Conservation (phyloP, 2,329 filamentous ascomycete genomes). For the Fusarium bactridioides region DNA sequence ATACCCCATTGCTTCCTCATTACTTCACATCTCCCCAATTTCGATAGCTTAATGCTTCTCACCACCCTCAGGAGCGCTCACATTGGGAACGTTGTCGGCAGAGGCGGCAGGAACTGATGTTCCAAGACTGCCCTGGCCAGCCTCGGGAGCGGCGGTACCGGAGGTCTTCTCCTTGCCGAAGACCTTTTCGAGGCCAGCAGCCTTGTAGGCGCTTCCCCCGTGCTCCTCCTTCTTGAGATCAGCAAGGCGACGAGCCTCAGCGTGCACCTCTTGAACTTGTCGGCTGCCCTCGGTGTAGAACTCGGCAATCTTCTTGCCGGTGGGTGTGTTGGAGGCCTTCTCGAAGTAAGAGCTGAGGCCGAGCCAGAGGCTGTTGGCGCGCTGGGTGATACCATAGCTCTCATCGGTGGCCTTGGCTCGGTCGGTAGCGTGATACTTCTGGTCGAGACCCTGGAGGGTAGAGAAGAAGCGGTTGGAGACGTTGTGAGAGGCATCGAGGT, state of each 20-base stretch:
- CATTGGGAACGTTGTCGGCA: conserved; percentile 30
- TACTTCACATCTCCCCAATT: not conserved
- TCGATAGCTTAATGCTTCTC: conserved; percentile 28
- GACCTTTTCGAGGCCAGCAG: conserved; percentile 64
- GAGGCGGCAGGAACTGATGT: conserved; percentile 34
- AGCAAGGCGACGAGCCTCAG: conserved; percentile 86
- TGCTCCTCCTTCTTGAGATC: conserved; percentile 80
- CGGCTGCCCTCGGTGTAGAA: conserved; percentile 89
- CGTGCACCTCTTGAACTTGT: conserved; percentile 93
- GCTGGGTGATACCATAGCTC: conserved; percentile 81
- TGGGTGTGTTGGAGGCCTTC: conserved; percentile 86
- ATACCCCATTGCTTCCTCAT: not conserved
- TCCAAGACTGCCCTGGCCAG: conserved; percentile 19
- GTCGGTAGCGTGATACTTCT: conserved; percentile 87
- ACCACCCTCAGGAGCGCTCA: conserved; percentile 37
- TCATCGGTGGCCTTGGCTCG: conserved; percentile 84
- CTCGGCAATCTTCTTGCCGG: conserved; percentile 83
- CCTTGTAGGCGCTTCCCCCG: conserved; percentile 67
- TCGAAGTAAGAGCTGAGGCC: conserved; percentile 91
- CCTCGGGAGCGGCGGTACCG: conserved; percentile 24
- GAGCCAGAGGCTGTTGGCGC: conserved; percentile 69
- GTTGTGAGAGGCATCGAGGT: conserved; percentile 89
- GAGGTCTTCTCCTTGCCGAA: conserved; percentile 61
- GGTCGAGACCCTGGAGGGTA: conserved; percentile 79
- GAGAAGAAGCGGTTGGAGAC: conserved; percentile 81